Conservation (phyloP, 805 yeast species). For the Teunomyces aglyptinius region DNA sequence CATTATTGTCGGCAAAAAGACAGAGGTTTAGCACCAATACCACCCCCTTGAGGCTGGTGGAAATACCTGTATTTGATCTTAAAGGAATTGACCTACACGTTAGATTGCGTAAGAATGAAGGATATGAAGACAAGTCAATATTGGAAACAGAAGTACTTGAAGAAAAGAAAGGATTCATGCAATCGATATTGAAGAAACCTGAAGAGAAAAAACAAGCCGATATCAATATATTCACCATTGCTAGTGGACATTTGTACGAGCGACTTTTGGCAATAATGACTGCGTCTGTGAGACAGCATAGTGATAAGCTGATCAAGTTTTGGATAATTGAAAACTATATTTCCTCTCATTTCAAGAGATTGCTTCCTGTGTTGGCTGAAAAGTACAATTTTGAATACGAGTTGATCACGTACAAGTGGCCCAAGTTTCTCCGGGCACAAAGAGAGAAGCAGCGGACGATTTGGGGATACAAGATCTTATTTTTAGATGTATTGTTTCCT, state of each 20-base stretch:
- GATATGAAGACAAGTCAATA: conserved; percentile 12
- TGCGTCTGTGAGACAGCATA: conserved; percentile 64
- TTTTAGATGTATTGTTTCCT: conserved; percentile 86
- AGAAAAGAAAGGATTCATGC: conserved; percentile 4
- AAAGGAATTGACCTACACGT: conserved; percentile 38
- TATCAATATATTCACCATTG: conserved; percentile 76
- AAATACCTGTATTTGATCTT: conserved; percentile 5
- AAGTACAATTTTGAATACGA: conserved; percentile 68
- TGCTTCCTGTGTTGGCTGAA: conserved; percentile 58
- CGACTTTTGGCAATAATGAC: conserved; percentile 76
- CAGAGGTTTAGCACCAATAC: conserved; percentile 39
- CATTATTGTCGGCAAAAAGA: conserved; percentile 38
- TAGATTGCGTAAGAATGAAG: conserved; percentile 37
- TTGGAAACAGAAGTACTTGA: conserved; percentile 11
- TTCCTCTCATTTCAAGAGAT: conserved; percentile 63
- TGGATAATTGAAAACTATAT: conserved; percentile 85
- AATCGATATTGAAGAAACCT: neutral
- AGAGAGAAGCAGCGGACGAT: conserved; percentile 73
- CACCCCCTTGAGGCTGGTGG: conserved; percentile 10
- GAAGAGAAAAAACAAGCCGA: conserved; percentile 45
- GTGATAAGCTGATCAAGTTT: conserved; percentile 62
- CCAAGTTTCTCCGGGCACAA: conserved; percentile 81
- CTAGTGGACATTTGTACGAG: conserved; percentile 80
- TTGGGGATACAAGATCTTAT: conserved; percentile 87
- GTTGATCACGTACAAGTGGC: conserved; percentile 88